Evolutionary conservation across 176 grass and related monocot genomes (phyloP).

Genomic region (Typha latifolia): DNA sequence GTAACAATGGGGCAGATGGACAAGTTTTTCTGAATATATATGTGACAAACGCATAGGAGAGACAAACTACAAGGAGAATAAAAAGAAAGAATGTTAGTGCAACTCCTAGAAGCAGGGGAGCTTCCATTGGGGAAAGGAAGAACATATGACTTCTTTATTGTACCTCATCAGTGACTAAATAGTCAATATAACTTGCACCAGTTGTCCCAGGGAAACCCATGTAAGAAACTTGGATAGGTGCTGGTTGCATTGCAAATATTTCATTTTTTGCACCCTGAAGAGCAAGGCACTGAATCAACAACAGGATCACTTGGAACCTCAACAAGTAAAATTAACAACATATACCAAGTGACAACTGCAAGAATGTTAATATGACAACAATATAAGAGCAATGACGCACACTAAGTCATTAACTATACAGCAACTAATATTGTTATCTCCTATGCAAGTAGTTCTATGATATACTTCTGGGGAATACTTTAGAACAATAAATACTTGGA

Average conservation of each 20-base stretch:
- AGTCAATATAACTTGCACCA: slow-evolving; percentile 74
- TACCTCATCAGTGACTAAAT: slow-evolving; percentile 87
- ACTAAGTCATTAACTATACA: no score
- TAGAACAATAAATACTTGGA: no score
- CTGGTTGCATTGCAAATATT: slow-evolving; percentile 78
- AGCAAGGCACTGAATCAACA: neutral
- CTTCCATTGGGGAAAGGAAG: slow-evolving; percentile 8
- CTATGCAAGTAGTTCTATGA: no score
- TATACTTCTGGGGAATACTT: no score
- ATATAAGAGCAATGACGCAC: no score
- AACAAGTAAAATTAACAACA: neutral
- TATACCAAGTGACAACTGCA: neutral
- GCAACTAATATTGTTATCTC: no score
- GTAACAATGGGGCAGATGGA: slow-evolving; percentile 84
- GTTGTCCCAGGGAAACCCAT: slow-evolving; percentile 89
- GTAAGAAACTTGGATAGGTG: slow-evolving; percentile 81
- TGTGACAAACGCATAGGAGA: slow-evolving; percentile 54
- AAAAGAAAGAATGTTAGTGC: neutral
- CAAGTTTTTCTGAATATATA: slow-evolving; percentile 85
- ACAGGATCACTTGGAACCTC: neutral
- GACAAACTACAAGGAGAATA: slow-evolving; percentile 66
- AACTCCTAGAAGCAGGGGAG: neutral
- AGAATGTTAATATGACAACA: neutral
- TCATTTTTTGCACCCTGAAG: slow-evolving; percentile 78
- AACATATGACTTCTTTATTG: slow-evolving; percentile 8